Evolutionary conservation across 2,329 filamentous ascomycete species (phyloP).

Genomic region (Gyromitra esculenta): DNA sequence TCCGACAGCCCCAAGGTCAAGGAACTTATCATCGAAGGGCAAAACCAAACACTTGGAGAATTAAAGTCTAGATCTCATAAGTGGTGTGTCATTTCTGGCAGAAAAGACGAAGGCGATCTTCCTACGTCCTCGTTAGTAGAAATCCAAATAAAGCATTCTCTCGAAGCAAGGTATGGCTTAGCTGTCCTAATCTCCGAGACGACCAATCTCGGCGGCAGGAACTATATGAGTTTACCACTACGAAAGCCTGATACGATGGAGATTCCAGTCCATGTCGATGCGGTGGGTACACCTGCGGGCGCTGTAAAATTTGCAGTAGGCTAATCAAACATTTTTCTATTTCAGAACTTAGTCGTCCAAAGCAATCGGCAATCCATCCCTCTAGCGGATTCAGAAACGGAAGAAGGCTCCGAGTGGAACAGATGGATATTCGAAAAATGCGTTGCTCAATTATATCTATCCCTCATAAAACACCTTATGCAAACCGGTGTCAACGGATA

Average conservation of each 20-base stretch:
- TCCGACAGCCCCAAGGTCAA: constrained; percentile 9
- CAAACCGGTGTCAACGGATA: constrained; percentile 36
- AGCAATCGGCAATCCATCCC: constrained; percentile 46
- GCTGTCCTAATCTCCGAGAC: constrained; percentile 29
- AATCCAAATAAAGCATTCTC: constrained; percentile 37
- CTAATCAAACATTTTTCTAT: constrained; percentile 8
- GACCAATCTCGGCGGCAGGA: constrained; percentile 20
- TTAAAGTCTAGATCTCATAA: neutral
- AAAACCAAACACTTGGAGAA: neutral
- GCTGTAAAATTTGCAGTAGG: too few relatives aligned
- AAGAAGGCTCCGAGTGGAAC: constrained; percentile 49
- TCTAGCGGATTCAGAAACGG: constrained; percentile 43
- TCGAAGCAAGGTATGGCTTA: constrained; percentile 50
- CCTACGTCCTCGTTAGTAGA: constrained; percentile 19
- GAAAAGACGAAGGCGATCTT: constrained; percentile 22
- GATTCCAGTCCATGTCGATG: constrained; percentile 50
- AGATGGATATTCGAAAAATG: constrained; percentile 47
- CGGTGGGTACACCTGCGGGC: constrained; percentile 41
- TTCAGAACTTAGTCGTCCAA: constrained; percentile 52
- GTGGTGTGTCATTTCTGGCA: constrained; percentile 44
- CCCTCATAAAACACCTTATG: constrained; percentile 48
- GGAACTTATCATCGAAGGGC: constrained; percentile 16
- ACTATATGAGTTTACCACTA: constrained; percentile 50
- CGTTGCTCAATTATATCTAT: constrained; percentile 45
- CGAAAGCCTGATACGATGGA: constrained; percentile 16